Evolutionary conservation across 1,284 basidiomycete species (phyloP).

Genomic region (Microbotryomycetes sp.): DNA sequence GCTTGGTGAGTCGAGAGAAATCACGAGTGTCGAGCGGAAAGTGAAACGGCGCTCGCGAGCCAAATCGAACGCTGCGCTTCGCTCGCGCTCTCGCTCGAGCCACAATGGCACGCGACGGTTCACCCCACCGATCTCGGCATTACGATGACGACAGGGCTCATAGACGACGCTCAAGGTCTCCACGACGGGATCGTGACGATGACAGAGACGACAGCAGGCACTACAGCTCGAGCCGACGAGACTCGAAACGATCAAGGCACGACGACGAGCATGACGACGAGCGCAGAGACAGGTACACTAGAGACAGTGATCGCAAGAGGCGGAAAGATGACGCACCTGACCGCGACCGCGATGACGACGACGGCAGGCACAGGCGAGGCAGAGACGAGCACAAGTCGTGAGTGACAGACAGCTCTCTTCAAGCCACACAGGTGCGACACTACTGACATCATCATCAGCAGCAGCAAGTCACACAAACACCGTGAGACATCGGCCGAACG

Average conservation of each 20-base stretch:
- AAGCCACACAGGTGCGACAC: slow-evolving; percentile 22
- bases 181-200: background rate
- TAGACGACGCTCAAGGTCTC: background rate
- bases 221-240: background rate
- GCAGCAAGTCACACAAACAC: slow-evolving; percentile 13
- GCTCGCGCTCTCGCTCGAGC: background rate
- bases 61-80: too few species aligned
- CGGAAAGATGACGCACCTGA: slow-evolving; percentile 10
- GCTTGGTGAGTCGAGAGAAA: too few species aligned
- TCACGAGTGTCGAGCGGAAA: too few species aligned
- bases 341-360: slow-evolving; percentile 31
- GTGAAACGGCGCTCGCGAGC: too few species aligned
- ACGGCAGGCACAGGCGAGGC: slow-evolving; percentile 17
- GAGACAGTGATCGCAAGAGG: slow-evolving; percentile 20
- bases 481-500: slow-evolving; percentile 31
- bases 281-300: slow-evolving; percentile 20
- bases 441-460: slow-evolving; percentile 8
- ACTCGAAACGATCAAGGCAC: background rate
- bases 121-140: background rate
- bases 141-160: slow-evolving; percentile 2
- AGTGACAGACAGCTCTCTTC: background rate
- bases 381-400: slow-evolving; percentile 5
- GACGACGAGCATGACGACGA: slow-evolving; percentile 2
- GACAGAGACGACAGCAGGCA: background rate
- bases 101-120: slow-evolving; percentile 3